These are phyloP conservation scores for Gymnopilus dilepis DNA, from an alignment of 768 basidiomycete species.

Conservation along the genomic window DNA sequence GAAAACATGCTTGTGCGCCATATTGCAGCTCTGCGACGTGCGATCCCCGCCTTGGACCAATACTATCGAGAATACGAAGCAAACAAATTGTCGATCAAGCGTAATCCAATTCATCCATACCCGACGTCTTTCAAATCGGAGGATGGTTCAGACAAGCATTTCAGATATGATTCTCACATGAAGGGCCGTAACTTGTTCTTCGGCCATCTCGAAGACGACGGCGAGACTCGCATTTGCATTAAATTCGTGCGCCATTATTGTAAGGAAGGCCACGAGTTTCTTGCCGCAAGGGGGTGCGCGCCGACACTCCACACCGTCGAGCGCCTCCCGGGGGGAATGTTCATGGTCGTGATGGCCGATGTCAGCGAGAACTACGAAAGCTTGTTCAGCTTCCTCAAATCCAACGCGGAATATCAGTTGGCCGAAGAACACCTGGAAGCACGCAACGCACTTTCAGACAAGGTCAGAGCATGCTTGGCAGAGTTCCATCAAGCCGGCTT, in stretches of 20 bases:
- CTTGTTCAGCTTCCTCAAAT: slow-evolving; percentile 18
- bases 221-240: slow-evolving; percentile 27
- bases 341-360: slow-evolving; percentile 39
- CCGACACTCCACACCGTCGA: slow-evolving; percentile 32
- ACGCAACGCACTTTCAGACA: neutral
- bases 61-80: slow-evolving; percentile 29
- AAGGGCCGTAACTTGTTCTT: slow-evolving; percentile 25
- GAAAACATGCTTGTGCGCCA: slow-evolving; percentile 22
- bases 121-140: slow-evolving; percentile 20
- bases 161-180: slow-evolving; percentile 22
- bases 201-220: slow-evolving; percentile 14
- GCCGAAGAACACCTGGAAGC: neutral
- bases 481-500: too few species aligned
- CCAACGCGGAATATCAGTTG: slow-evolving; percentile 8
- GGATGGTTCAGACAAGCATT: slow-evolving; percentile 18
- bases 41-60: slow-evolving; percentile 22
- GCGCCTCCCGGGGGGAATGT: slow-evolving; percentile 33
- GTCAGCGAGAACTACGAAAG: slow-evolving; percentile 22
- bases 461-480: slow-evolving; percentile 3
- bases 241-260: slow-evolving; percentile 36
- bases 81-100: slow-evolving; percentile 7
- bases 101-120: slow-evolving; percentile 16
- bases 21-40: slow-evolving; percentile 33
- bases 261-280: slow-evolving; percentile 29
- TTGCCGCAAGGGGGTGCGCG: slow-evolving; percentile 28